A percentile compares a stretch with the other conserved stretches of the same genome.
Conservation (phyloP, 2,329 filamentous ascomycete species). For the Ophiostoma ulmi region DNA sequence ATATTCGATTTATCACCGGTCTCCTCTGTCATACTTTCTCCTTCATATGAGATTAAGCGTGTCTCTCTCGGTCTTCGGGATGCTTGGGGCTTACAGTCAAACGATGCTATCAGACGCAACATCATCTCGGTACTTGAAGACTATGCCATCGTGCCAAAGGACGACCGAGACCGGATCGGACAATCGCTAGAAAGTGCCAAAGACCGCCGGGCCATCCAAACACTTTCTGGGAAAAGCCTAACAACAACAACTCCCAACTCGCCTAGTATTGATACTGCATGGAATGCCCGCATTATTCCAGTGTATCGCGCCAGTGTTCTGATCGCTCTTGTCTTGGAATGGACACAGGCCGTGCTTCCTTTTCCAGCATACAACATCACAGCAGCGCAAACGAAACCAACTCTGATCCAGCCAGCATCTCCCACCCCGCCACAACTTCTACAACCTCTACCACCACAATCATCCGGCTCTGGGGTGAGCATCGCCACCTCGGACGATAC, state of each 20-base stretch:
- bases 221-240: neutral
- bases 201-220: neutral
- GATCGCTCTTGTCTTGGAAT: neutral
- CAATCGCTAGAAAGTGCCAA: neutral
- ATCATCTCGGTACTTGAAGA: neutral
- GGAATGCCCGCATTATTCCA: neutral
- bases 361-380: neutral
- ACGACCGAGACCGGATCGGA: neutral
- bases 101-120: neutral
- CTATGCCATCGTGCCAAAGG: neutral
- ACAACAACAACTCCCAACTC: neutral
- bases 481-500: neutral
- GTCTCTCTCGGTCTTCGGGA: conserved; percentile 32
- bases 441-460: neutral
- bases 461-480: neutral
- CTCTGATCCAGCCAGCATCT: neutral
- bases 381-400: neutral
- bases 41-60: conserved; percentile 32
- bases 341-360: neutral
- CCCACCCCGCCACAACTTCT: neutral
- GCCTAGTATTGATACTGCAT: neutral
- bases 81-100: neutral
- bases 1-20: conserved; percentile 34
- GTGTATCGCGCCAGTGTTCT: neutral
- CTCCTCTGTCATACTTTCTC: conserved; percentile 33